A percentile compares a stretch with the other conserved stretches of the same genome.
phyloP scores from a whole-genome alignment of 73 alveolate genomes.

The Paramecium sexaurelia region DNA sequence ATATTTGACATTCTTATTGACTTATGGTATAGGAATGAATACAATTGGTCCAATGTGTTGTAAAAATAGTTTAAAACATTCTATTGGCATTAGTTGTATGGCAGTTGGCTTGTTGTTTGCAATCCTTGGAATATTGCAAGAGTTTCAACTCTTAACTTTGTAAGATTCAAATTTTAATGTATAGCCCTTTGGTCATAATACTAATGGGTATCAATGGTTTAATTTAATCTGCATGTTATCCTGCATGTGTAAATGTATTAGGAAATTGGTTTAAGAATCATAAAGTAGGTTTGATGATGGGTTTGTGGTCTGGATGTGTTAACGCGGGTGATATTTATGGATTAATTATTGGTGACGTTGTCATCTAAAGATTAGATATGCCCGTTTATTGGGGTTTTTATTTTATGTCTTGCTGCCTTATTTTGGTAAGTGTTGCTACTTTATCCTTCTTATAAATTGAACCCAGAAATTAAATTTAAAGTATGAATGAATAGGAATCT shows the following conservation, averaged over 20 bases:
- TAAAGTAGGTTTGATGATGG: constrained; percentile 60
- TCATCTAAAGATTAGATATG: background rate
- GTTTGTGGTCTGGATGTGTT: constrained; percentile 61
- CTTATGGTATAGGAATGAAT: constrained; percentile 60
- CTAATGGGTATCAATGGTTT: constrained; percentile 51
- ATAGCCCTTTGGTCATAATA: background rate
- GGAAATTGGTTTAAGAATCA: constrained; percentile 66
- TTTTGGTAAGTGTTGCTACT: background rate
- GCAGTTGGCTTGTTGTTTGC: constrained; percentile 2
- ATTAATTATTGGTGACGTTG: constrained; percentile 28
- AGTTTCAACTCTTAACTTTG: constrained; percentile 23
- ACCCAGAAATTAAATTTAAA: background rate
- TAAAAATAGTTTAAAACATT: constrained; percentile 35
- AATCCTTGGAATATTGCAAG: constrained; percentile 18
- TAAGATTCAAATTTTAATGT: background rate
- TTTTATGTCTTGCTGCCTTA: background rate
- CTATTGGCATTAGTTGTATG: constrained; percentile 38
- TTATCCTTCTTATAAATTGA: background rate
- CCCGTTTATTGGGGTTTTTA: background rate
- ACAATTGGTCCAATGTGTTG: constrained; percentile 52
- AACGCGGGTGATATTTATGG: constrained; percentile 62
- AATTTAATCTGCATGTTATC: constrained; percentile 29
- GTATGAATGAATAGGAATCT: background rate
- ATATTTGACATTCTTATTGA: constrained; percentile 51
- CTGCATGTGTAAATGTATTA: constrained; percentile 58